phyloP scores from a whole-genome alignment of 805 yeast genomes.

The Candida sonorensis region DNA sequence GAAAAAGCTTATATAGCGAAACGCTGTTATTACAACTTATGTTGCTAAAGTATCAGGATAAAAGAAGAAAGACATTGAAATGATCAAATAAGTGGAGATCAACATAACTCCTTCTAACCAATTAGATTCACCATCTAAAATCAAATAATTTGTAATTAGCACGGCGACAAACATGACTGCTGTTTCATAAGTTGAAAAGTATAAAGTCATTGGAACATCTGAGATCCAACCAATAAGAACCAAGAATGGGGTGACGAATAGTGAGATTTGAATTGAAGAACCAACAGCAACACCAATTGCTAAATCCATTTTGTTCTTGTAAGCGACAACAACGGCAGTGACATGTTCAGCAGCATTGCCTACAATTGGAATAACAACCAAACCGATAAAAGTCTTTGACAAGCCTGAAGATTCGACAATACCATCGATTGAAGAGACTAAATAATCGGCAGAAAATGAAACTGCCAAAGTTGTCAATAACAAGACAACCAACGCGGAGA shows the following conservation, averaged over 20 bases:
- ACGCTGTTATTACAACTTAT: slow-evolving; percentile 5
- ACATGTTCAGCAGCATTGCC: slow-evolving; percentile 99
- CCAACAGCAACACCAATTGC: slow-evolving; percentile 98
- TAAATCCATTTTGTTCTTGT: slow-evolving; percentile 94
- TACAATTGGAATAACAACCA: slow-evolving; percentile 90
- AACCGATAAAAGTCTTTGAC: slow-evolving; percentile 91
- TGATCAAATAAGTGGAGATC: slow-evolving; percentile 75
- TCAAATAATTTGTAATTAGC: slow-evolving; percentile 77
- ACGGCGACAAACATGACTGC: slow-evolving; percentile 87
- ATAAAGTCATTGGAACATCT: slow-evolving; percentile 87
- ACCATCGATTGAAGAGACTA: slow-evolving; percentile 89
- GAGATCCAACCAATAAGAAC: slow-evolving; percentile 91
- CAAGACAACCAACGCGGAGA: slow-evolving; percentile 49
- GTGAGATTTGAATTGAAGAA: slow-evolving; percentile 88
- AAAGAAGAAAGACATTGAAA: slow-evolving; percentile 84
- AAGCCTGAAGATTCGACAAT: slow-evolving; percentile 79
- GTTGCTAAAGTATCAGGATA: slow-evolving; percentile 56
- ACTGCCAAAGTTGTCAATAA: slow-evolving; percentile 68
- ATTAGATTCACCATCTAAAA: slow-evolving; percentile 90
- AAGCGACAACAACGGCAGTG: slow-evolving; percentile 91
- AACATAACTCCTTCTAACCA: slow-evolving; percentile 97
- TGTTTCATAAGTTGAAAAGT: slow-evolving; percentile 90
- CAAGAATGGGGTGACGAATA: slow-evolving; percentile 92
- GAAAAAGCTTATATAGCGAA: too few species aligned
- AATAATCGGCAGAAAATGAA: slow-evolving; percentile 85